Evolutionary conservation across 2,329 filamentous ascomycete genomes (phyloP).

Genomic region (Purpureocillium takamizusanense): DNA sequence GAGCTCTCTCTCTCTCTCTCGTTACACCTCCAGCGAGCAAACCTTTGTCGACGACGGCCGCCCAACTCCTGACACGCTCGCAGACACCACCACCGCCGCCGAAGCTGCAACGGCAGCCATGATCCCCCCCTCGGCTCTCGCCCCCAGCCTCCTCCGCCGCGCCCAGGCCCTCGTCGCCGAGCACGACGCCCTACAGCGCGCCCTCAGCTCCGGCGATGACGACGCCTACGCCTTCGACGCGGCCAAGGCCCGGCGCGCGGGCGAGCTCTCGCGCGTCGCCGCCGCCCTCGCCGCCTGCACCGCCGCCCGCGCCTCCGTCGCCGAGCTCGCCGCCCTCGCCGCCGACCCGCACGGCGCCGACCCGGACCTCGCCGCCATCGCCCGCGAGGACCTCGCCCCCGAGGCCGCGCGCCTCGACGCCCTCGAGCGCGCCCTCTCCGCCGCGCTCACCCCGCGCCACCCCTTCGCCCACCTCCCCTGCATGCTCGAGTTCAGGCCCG

Average conservation of each 20-base stretch:
- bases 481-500: constrained; percentile 83
- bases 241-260: constrained; percentile 48
- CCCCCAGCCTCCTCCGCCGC: constrained; percentile 48
- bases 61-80: too few relatives aligned
- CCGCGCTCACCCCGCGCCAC: constrained; percentile 74
- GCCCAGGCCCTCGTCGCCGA: constrained; percentile 50
- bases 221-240: constrained; percentile 52
- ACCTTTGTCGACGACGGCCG: too few relatives aligned
- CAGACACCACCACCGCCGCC: too few relatives aligned
- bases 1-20: too few relatives aligned
- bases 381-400: constrained; percentile 69
- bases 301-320: constrained; percentile 38
- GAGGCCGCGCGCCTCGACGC: constrained; percentile 53
- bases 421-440: constrained; percentile 61
- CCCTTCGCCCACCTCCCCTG: constrained; percentile 87
- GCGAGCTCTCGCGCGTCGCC: constrained; percentile 51
- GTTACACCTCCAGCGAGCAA: too few relatives aligned
- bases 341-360: constrained; percentile 26
- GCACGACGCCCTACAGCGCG: constrained; percentile 42
- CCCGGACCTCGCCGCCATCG: constrained; percentile 65
- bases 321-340: constrained; percentile 42
- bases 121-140: constrained; percentile 23
- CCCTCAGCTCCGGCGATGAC: constrained; percentile 40
- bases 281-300: constrained; percentile 52
- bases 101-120: too few relatives aligned